A percentile compares a stretch with the other conserved stretches of the same genome.
These are phyloP conservation scores for Diplodia scrobiculata DNA, from an alignment of 2,329 filamentous ascomycete species.

Conservation along the genomic window DNA sequence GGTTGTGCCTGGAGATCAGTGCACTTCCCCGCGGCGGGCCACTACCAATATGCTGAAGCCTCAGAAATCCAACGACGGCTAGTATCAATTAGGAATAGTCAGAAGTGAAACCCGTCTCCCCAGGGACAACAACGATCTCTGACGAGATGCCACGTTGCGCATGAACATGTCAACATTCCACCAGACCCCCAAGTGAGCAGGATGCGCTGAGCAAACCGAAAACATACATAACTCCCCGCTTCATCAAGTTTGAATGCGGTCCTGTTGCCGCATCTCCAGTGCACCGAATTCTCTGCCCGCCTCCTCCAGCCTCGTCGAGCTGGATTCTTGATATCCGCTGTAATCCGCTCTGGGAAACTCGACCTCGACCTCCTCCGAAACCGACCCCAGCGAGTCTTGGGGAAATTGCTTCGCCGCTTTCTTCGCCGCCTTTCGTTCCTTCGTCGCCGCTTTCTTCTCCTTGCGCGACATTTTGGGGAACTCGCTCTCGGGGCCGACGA, in stretches of 20 bases:
- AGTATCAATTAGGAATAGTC: not conserved
- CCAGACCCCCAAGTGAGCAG: not conserved
- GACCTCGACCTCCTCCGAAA: not conserved
- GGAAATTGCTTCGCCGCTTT: not conserved
- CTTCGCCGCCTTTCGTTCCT: conserved; percentile 31
- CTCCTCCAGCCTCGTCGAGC: not conserved
- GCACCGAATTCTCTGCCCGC: not conserved
- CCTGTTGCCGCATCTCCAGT: not conserved
- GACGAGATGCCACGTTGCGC: not conserved
- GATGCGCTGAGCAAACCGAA: not conserved
- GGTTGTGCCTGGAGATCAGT: not conserved
- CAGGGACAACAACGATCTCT: not conserved
- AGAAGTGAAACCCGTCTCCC: not conserved
- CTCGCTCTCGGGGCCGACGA: conserved; percentile 36
- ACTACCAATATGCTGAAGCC: not conserved
- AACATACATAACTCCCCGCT: not conserved
- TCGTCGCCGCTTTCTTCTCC: conserved; percentile 33
- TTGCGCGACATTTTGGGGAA: conserved; percentile 35
- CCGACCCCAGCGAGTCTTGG: not conserved
- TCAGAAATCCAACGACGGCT: not conserved
- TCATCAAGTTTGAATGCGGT: not conserved
- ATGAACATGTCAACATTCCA: not conserved
- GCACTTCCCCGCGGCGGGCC: not conserved
- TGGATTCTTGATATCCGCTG: not conserved
- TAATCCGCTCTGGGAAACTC: not conserved